A percentile compares a stretch with the other conserved stretches of the same genome.
Evolutionary conservation across 1,139 yeast species (phyloP).

Genomic region (Debaryomyces sp.): DNA sequence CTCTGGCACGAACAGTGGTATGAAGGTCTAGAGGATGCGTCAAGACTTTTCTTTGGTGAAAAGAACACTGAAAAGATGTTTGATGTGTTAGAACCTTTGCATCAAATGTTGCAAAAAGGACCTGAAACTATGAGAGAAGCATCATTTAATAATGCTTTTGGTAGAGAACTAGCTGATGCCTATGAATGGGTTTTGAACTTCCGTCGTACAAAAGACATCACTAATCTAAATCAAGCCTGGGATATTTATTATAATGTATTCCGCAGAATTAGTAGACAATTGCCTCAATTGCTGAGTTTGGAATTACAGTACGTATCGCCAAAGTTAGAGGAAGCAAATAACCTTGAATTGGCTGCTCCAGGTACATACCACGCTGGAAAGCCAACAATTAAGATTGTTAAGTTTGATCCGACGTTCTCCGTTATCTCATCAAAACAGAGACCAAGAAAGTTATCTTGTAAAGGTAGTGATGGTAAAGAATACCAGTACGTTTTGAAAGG

Average conservation of each 20-base stretch:
- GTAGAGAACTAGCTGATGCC: slow-evolving; percentile 90
- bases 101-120: slow-evolving; percentile 77
- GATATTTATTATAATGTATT: slow-evolving; percentile 93
- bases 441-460: slow-evolving; percentile 79
- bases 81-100: slow-evolving; percentile 86
- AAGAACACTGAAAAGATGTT: slow-evolving; percentile 95
- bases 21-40: slow-evolving; percentile 96
- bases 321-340: slow-evolving; percentile 72
- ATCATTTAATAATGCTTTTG: slow-evolving; percentile 91
- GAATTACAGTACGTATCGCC: slow-evolving; percentile 96
- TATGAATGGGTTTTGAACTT: slow-evolving; percentile 90
- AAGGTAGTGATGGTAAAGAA: slow-evolving; percentile 91
- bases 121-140: slow-evolving; percentile 94
- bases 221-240: slow-evolving; percentile 96
- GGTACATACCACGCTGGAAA: slow-evolving; percentile 91
- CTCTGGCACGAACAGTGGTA: slow-evolving; percentile 99
- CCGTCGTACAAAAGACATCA: slow-evolving; percentile 80
- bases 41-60: slow-evolving; percentile 90
- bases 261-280: slow-evolving; percentile 84
- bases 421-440: slow-evolving; percentile 97
- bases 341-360: slow-evolving; percentile 88
- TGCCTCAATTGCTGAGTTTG: slow-evolving; percentile 83
- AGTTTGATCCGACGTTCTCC: slow-evolving; percentile 79
- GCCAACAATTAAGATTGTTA: slow-evolving; percentile 69
- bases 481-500: slow-evolving; percentile 86